These are phyloP conservation scores for Erysimum cheiri DNA, from an alignment of 441 rosid species.

Conservation along the genomic window DNA sequence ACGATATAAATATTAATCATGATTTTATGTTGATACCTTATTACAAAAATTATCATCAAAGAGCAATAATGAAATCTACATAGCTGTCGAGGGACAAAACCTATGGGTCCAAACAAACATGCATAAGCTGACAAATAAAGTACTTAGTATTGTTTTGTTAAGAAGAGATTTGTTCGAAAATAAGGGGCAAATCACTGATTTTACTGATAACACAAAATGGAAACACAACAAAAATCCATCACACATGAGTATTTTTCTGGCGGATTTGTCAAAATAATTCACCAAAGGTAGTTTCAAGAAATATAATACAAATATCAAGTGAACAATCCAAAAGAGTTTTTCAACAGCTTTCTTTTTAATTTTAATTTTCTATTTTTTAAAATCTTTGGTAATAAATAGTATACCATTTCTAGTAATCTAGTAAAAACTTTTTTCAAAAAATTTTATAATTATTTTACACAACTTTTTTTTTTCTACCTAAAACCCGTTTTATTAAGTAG, in stretches of 20 bases:
- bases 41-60: constrained; percentile 38
- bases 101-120: constrained; percentile 46
- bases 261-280: not conserved
- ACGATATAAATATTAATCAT: constrained; percentile 42
- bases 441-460: not conserved
- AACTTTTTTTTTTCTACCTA: not conserved
- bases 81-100: constrained; percentile 48
- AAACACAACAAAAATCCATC: not conserved
- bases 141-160: constrained; percentile 27
- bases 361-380: not conserved
- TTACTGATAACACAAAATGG: constrained; percentile 3
- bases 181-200: constrained; percentile 32
- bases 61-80: constrained; percentile 42
- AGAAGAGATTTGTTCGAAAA: constrained; percentile 30
- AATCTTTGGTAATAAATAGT: not conserved
- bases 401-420: not conserved
- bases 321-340: not conserved
- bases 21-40: constrained; percentile 26
- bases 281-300: not conserved
- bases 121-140: constrained; percentile 29
- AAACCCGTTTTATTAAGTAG: too few relatives aligned
- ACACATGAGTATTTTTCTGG: too few relatives aligned
- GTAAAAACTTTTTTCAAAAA: not conserved
- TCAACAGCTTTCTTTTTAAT: not conserved
- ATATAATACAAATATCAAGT: not conserved